Evolutionary conservation across 192 early-diverging fungal species (phyloP).

Genomic region (Ambispora gerdemannii): DNA sequence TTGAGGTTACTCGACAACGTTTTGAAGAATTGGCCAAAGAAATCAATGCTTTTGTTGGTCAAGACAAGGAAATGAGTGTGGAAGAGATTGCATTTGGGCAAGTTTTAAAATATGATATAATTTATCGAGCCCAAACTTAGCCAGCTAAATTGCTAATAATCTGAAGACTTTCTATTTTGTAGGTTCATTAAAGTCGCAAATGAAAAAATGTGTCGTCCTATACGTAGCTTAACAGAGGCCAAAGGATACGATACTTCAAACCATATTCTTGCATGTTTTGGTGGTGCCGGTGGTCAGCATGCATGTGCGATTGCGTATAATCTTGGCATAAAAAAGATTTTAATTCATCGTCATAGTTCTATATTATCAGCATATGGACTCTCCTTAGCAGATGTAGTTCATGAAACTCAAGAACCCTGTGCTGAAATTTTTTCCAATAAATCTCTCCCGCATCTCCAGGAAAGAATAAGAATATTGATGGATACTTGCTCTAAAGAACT

Average conservation of each 20-base stretch:
- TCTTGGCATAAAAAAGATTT: conserved; percentile 80
- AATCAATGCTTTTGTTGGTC: conserved; percentile 58
- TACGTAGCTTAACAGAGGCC: conserved; percentile 87
- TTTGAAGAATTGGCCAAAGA: conserved; percentile 64
- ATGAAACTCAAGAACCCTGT: conserved; percentile 86
- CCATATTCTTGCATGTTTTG: conserved; percentile 89
- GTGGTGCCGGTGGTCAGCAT: conserved; percentile 95
- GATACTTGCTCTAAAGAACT: conserved; percentile 52
- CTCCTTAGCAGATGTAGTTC: conserved; percentile 84
- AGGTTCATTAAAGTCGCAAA: conserved; percentile 92
- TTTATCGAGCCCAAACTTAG: no score
- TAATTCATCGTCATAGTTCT: conserved; percentile 85
- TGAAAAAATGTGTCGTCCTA: conserved; percentile 94
- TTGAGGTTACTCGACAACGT: conserved; percentile 52
- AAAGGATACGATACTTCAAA: conserved; percentile 83
- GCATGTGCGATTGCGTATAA: conserved; percentile 89
- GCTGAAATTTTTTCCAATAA: conserved; percentile 46
- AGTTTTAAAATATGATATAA: conserved; percentile 10
- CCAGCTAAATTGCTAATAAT: not conserved
- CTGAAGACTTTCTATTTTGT: not conserved
- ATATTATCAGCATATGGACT: conserved; percentile 95
- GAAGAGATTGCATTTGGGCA: conserved; percentile 88
- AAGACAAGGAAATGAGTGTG: conserved; percentile 55
- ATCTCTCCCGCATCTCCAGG: conserved; percentile 44
- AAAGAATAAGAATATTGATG: conserved; percentile 52